Evolutionary conservation across 805 yeast genomes (phyloP).

Genomic region (Pachysolen tannophilus): DNA sequence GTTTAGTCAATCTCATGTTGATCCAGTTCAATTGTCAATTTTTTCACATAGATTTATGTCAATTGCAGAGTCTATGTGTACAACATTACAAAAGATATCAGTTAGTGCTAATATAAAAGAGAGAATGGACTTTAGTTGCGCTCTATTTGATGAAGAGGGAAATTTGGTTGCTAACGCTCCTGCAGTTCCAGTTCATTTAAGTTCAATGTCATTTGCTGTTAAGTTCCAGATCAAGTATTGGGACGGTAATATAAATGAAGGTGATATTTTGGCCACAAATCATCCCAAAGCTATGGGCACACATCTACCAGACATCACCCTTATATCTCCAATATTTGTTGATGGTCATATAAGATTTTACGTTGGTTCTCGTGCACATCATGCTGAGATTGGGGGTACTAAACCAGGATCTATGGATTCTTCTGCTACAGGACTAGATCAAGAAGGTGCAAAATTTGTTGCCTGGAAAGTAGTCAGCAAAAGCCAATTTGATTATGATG

Average conservation of each 20-base stretch:
- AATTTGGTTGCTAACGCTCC: slow-evolving; percentile 38
- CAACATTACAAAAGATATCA: slow-evolving; percentile 35
- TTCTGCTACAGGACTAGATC: slow-evolving; percentile 40
- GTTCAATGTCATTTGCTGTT: slow-evolving; percentile 37
- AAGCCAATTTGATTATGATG: slow-evolving; percentile 46
- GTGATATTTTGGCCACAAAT: slow-evolving; percentile 36
- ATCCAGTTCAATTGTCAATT: slow-evolving; percentile 35
- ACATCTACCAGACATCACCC: slow-evolving; percentile 44
- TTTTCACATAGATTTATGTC: slow-evolving; percentile 41
- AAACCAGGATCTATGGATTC: slow-evolving; percentile 53
- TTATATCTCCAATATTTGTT: slow-evolving; percentile 47
- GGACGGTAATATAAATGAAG: slow-evolving; percentile 29
- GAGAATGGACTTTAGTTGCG: slow-evolving; percentile 40
- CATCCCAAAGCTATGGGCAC: slow-evolving; percentile 39
- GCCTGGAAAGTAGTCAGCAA: slow-evolving; percentile 41
- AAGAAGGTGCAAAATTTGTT: slow-evolving; percentile 50
- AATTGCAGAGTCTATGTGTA: slow-evolving; percentile 42
- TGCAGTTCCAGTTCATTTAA: slow-evolving; percentile 39
- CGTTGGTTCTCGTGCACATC: slow-evolving; percentile 55
- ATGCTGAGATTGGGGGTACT: slow-evolving; percentile 57
- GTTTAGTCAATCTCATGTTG: slow-evolving; percentile 28
- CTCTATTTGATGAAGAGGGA: slow-evolving; percentile 37
- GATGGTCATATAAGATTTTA: slow-evolving; percentile 39
- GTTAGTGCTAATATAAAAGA: slow-evolving; percentile 40
- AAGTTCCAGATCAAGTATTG: slow-evolving; percentile 29